Percentiles rank a stretch among this genome's conserved stretches.
phyloP scores from a whole-genome alignment of 2,329 filamentous ascomycete species.

The Paradendryphiella salina region DNA sequence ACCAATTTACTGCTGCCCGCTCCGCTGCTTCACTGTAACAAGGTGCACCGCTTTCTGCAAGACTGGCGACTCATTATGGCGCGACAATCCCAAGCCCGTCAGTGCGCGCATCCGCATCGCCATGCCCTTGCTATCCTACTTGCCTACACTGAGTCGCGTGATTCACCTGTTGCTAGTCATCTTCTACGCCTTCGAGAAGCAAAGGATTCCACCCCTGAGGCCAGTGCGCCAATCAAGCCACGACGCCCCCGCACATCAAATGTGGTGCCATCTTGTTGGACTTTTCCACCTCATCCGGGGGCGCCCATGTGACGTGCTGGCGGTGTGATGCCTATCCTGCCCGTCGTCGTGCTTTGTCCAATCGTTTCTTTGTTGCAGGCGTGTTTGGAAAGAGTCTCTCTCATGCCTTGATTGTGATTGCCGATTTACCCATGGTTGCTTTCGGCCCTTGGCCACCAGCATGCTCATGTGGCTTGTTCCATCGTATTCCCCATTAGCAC shows the following conservation, averaged over 20 bases:
- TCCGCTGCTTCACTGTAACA: constrained; percentile 12
- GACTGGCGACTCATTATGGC: constrained; percentile 3
- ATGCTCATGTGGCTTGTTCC: constrained; percentile 2
- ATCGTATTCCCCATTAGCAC: neutral
- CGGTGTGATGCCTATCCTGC: constrained; percentile 35
- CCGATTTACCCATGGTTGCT: neutral
- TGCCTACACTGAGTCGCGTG: constrained; percentile 31
- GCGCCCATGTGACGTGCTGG: constrained; percentile 38
- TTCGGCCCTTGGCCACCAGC: constrained; percentile 9
- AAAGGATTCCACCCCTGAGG: constrained; percentile 30
- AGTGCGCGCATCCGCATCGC: constrained; percentile 10
- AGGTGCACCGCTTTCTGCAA: neutral
- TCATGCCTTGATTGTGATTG: constrained; percentile 6
- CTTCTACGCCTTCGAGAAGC: constrained; percentile 37
- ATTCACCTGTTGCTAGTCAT: constrained; percentile 15
- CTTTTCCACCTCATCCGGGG: constrained; percentile 11
- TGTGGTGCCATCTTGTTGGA: constrained; percentile 9
- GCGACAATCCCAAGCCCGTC: constrained; percentile 2
- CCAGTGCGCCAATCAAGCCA: constrained; percentile 31
- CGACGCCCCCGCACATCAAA: constrained; percentile 26
- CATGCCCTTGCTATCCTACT: neutral
- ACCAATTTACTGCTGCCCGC: constrained; percentile 11
- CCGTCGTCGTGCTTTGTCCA: constrained; percentile 17
- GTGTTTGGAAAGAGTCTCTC: neutral
- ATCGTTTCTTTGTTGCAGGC: constrained; percentile 18